phyloP scores from a whole-genome alignment of 371 early-diverging fungal genomes.

The Mortierella sp. region DNA sequence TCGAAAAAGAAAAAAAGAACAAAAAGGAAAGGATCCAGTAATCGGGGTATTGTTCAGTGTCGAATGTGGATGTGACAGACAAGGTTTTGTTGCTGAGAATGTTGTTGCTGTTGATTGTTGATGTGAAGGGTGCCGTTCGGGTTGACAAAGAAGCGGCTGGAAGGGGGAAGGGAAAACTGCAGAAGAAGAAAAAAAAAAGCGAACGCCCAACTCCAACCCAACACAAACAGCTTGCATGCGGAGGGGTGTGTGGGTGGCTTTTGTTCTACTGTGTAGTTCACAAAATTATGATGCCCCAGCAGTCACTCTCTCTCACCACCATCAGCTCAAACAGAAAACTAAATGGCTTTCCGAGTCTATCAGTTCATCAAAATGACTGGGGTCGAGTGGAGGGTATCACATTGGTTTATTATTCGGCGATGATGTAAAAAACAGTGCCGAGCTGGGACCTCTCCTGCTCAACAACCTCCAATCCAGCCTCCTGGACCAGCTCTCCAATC shows the following conservation, averaged over 20 bases:
- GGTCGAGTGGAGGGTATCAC: not conserved
- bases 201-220: slow-evolving; percentile 4
- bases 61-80: not conserved
- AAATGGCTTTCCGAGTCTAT: not conserved
- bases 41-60: not conserved
- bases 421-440: slow-evolving; percentile 84
- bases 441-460: slow-evolving; percentile 79
- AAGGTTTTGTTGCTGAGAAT: not conserved
- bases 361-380: not conserved
- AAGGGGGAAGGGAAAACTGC: not conserved
- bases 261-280: not conserved
- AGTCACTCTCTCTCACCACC: not conserved
- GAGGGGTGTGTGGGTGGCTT: slow-evolving; percentile 9
- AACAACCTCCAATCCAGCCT: slow-evolving; percentile 73
- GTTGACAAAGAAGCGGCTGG: not conserved
- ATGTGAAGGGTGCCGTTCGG: not conserved
- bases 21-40: not conserved
- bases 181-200: not conserved
- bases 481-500: slow-evolving; percentile 69
- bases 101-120: not conserved
- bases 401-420: slow-evolving; percentile 57
- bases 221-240: not conserved
- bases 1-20: not conserved
- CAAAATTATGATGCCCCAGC: not conserved
- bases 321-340: not conserved